Evolutionary conservation across 768 basidiomycete species (phyloP).

Genomic region (Phaffia australis): DNA sequence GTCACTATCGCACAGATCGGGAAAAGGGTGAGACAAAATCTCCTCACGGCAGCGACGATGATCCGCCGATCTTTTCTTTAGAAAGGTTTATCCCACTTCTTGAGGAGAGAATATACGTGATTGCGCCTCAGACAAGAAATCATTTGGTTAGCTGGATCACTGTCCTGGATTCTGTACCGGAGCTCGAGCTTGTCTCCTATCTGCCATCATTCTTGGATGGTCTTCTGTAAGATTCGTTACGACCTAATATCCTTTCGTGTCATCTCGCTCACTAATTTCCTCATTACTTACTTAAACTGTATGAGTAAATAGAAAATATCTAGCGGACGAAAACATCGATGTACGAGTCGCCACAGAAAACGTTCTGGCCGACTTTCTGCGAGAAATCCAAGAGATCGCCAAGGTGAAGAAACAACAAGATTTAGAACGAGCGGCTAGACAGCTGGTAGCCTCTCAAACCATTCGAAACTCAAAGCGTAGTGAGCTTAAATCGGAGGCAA

Average conservation of each 20-base stretch:
- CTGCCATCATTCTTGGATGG: slow-evolving; percentile 92
- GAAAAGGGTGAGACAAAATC: background rate
- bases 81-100: slow-evolving; percentile 89
- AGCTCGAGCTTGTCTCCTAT: slow-evolving; percentile 86
- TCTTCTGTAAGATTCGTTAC: slow-evolving; percentile 51
- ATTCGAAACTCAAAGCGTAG: slow-evolving; percentile 12
- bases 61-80: slow-evolving; percentile 55
- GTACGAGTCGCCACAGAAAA: slow-evolving; percentile 84
- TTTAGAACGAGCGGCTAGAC: slow-evolving; percentile 29
- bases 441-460: background rate
- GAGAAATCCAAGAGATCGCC: slow-evolving; percentile 80
- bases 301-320: slow-evolving; percentile 58
- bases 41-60: slow-evolving; percentile 41
- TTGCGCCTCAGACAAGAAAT: slow-evolving; percentile 88
- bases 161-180: slow-evolving; percentile 89
- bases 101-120: slow-evolving; percentile 82
- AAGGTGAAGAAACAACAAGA: slow-evolving; percentile 57
- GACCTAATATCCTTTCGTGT: background rate
- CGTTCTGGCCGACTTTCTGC: slow-evolving; percentile 74
- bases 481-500: slow-evolving; percentile 20
- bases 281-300: too few species aligned
- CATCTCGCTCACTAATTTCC: too few species aligned
- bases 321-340: slow-evolving; percentile 88
- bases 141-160: slow-evolving; percentile 97
- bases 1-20: background rate